A percentile compares a stretch with the other conserved stretches of the same genome.
Conservation (phyloP, 371 early-diverging fungal species). For the Mucor circinelloides region DNA sequence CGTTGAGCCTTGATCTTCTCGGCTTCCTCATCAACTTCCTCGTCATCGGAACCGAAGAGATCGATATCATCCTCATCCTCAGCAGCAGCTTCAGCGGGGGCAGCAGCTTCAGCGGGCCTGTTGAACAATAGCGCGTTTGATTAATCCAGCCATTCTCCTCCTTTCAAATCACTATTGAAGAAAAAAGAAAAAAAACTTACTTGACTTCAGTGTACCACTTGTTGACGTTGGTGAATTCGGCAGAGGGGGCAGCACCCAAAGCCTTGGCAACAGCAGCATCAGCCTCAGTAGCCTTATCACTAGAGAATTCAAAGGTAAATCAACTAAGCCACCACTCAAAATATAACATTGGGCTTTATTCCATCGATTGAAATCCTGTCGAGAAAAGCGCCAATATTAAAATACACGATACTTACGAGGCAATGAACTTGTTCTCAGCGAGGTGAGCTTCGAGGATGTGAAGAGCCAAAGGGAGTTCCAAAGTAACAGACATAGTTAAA, state of each 20-base stretch:
- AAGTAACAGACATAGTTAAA: slow-evolving; percentile 58
- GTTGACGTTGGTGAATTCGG: slow-evolving; percentile 41
- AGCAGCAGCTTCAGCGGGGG: slow-evolving; percentile 54
- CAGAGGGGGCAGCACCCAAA: slow-evolving; percentile 46
- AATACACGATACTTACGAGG: slow-evolving; percentile 57
- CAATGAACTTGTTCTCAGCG: slow-evolving; percentile 73
- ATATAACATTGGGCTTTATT: neutral
- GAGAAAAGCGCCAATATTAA: neutral
- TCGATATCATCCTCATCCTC: slow-evolving; percentile 95
- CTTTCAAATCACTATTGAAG: neutral
- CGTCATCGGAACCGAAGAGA: slow-evolving; percentile 94
- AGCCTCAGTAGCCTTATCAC: slow-evolving; percentile 38
- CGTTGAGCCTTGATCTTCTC: slow-evolving; percentile 88
- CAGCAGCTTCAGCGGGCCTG: slow-evolving; percentile 49
- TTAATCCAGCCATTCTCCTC: neutral
- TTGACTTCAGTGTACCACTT: slow-evolving; percentile 50
- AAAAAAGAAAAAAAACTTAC: no score
- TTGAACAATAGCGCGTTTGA: slow-evolving; percentile 2
- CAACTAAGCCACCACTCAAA: slow-evolving; percentile 15
- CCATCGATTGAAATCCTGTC: no score
- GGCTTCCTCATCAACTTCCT: slow-evolving; percentile 90
- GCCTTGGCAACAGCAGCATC: slow-evolving; percentile 49
- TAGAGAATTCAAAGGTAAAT: neutral
- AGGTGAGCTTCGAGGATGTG: slow-evolving; percentile 75
- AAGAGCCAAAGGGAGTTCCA: slow-evolving; percentile 61